Percentiles rank a stretch among this genome's conserved stretches.
Conservation (phyloP, 2,329 filamentous ascomycete species). For the Nemania diffusa region DNA sequence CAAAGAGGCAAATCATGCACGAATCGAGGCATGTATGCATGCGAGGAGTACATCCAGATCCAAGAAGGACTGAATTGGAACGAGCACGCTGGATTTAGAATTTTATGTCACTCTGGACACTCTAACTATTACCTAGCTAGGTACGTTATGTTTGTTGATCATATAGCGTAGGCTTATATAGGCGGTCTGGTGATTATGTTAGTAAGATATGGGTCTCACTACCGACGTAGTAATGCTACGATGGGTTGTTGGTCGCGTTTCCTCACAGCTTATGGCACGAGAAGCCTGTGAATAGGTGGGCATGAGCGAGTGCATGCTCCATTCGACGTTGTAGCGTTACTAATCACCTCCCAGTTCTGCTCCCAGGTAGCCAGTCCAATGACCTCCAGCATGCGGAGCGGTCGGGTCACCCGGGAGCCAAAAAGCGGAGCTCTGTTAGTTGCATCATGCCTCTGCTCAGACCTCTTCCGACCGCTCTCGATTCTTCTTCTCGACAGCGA, state of each 20-base stretch:
- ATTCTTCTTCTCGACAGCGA: neutral
- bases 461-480: slow-evolving; percentile 8
- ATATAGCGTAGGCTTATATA: too few species aligned
- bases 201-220: too few species aligned
- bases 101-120: too few species aligned
- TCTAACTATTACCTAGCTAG: too few species aligned
- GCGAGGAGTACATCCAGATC: too few species aligned
- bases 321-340: slow-evolving; percentile 19
- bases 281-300: neutral
- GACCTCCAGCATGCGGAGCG: slow-evolving; percentile 22
- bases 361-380: too few species aligned
- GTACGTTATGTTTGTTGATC: too few species aligned
- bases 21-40: too few species aligned
- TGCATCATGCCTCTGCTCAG: slow-evolving; percentile 4
- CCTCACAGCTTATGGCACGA: neutral
- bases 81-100: too few species aligned
- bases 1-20: neutral
- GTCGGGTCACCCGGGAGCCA: slow-evolving; percentile 21
- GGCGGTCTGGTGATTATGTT: too few species aligned
- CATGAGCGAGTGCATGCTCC: slow-evolving; percentile 3
- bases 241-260: neutral
- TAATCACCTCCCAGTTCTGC: slow-evolving; percentile 26
- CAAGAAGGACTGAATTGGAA: too few species aligned
- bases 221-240: too few species aligned
- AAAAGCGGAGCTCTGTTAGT: slow-evolving; percentile 29